Conservation (phyloP, 176 grass and related monocot genomes). For the Zoysia pacifica region DNA sequence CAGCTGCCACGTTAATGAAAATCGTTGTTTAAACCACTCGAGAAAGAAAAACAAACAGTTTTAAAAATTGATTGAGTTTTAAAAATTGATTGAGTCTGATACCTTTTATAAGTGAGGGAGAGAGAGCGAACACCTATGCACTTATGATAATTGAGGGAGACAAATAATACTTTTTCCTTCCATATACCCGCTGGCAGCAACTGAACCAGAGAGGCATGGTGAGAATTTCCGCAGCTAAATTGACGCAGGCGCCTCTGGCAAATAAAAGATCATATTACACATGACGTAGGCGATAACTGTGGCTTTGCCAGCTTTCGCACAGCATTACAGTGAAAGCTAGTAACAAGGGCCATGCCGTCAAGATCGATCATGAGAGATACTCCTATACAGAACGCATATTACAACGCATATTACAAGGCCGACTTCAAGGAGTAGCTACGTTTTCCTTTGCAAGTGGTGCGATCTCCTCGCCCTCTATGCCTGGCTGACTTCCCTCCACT, state of each 20-base stretch:
- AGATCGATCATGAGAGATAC: conserved; percentile 1
- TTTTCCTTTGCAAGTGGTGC: conserved; percentile 65
- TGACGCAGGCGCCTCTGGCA: background rate
- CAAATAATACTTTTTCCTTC: background rate
- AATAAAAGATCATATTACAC: conserved; percentile 25
- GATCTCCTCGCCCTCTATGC: conserved; percentile 61
- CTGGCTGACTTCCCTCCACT: conserved; percentile 51
- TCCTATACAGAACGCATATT: background rate
- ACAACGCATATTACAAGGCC: background rate
- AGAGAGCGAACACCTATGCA: too few relatives aligned
- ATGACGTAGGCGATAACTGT: background rate
- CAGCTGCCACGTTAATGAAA: too few relatives aligned
- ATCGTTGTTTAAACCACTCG: too few relatives aligned
- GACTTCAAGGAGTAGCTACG: conserved; percentile 59
- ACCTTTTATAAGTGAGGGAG: too few relatives aligned
- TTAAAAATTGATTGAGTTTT: too few relatives aligned
- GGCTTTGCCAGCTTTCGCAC: background rate
- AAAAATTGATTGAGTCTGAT: too few relatives aligned
- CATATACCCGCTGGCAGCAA: background rate
- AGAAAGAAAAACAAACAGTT: too few relatives aligned
- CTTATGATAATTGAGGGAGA: too few relatives aligned
- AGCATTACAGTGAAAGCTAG: background rate
- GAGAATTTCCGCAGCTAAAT: background rate
- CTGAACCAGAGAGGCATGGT: background rate
- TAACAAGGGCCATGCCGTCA: background rate